Base-by-base conservation (phyloP, 257 asterid species). In the Fraxinus cuspidata region DNA sequence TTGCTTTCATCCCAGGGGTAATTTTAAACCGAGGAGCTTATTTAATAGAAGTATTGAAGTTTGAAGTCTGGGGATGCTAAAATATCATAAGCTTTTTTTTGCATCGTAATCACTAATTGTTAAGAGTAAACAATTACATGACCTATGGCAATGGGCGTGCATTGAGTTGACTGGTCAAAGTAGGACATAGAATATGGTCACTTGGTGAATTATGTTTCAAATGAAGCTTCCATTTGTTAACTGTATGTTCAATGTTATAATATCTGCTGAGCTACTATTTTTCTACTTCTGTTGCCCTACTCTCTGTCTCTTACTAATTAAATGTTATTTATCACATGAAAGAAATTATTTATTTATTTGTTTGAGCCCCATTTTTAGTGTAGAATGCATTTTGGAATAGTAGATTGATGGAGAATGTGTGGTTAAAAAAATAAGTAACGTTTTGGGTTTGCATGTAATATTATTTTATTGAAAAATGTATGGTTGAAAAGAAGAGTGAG, bases 31-130 rank as follows among this genome's bases (percentile, higher is more conserved):
- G 37, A 49, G 35, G 74, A 53, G 28, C 37, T 37, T 65, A 13
- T 72, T 71, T 44, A 63, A 63, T 67, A 29, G 11, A 5, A 42
- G 28, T 65, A 63, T 73, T 63, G 42, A 19, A 53, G 44, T 34
- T 28, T 47, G 47, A 32, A 8, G 67, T 25, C 47, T 44, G 15
- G 11, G 25, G 79, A 79, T 69, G 65, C 70, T 53, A 35, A 58
- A 28, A 68, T 56, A 44, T 31, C 34, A 23, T 42, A 2, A 12
- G 51, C 51, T 38, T 3, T 21, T 25, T 51, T 51, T 8, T 4
- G 63, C 63, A 51, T 19, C 4, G 23, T 42, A 56, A 6, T n/a
- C 28, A n/a, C 9, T 56, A 56, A 56, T 7, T 18, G 65, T 56
- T 7, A 56, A 56, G 27, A n/a, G 28, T n/a, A 7, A 56, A 56